Conservation (phyloP, 495 filamentous ascomycete genomes). For the Talaromyces proteolyticus region DNA sequence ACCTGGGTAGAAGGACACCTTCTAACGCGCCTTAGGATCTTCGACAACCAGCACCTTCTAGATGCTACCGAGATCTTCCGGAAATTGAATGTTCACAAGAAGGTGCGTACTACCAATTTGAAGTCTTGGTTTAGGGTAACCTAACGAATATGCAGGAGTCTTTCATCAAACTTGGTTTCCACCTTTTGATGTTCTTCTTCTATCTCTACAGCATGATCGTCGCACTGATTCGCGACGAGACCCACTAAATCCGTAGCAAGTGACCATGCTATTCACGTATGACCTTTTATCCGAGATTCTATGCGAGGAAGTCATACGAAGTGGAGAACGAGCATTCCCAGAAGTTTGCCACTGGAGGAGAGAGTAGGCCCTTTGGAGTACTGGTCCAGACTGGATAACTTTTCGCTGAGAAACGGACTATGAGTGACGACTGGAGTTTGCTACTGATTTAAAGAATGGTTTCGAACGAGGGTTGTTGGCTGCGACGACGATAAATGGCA, state of each 20-base stretch:
- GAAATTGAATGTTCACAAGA: slow-evolving; percentile 98
- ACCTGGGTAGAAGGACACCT: slow-evolving; percentile 14
- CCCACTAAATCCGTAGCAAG: slow-evolving; percentile 55
- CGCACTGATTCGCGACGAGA: slow-evolving; percentile 92
- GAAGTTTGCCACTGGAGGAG: background rate
- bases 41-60: slow-evolving; percentile 92
- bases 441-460: background rate
- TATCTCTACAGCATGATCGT: slow-evolving; percentile 99
- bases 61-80: slow-evolving; percentile 99
- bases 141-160: slow-evolving; percentile 65
- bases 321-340: background rate
- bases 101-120: slow-evolving; percentile 48
- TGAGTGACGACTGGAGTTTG: background rate
- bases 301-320: background rate
- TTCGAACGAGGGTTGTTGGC: background rate
- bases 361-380: background rate
- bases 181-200: slow-evolving; percentile 99
- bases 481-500: slow-evolving; percentile 6
- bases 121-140: background rate
- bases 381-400: too few relatives aligned
- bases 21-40: slow-evolving; percentile 57
- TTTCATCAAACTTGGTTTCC: slow-evolving; percentile 98
- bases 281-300: slow-evolving; percentile 15
- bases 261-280: slow-evolving; percentile 34
- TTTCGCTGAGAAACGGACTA: background rate